Evolutionary conservation across 345 rosid species (phyloP).

Genomic region (Kernera saxatilis): DNA sequence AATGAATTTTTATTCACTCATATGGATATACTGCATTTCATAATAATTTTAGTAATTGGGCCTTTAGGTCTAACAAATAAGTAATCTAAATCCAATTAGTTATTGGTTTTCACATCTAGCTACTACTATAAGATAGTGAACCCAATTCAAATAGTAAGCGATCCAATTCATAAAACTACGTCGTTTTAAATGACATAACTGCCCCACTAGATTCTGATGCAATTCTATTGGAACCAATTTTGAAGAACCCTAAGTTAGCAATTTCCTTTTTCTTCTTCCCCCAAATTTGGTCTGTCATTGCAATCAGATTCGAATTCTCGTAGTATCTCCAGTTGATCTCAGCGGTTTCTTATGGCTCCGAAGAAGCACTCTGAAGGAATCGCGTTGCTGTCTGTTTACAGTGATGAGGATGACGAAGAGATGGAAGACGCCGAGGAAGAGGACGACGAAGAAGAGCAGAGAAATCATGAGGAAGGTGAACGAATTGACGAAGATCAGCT

Average conservation of each 20-base stretch:
- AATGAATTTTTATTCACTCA: not conserved
- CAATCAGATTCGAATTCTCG: not conserved
- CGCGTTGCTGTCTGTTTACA: slow-evolving; percentile 70
- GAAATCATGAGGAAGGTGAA: slow-evolving; percentile 23
- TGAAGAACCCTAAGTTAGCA: slow-evolving; percentile 14
- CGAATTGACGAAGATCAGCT: slow-evolving; percentile 1
- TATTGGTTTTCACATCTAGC: not conserved
- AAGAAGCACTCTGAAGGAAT: slow-evolving; percentile 76
- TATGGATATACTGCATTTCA: not conserved
- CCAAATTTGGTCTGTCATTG: not conserved
- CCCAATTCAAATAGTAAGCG: not conserved
- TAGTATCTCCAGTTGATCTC: not conserved
- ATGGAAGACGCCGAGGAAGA: slow-evolving; percentile 60
- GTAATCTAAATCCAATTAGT: not conserved
- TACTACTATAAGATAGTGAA: not conserved
- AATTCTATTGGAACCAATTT: not conserved
- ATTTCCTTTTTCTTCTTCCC: not conserved
- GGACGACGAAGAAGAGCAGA: slow-evolving; percentile 16
- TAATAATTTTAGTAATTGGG: not conserved
- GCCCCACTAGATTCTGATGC: not conserved
- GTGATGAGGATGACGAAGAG: slow-evolving; percentile 86
- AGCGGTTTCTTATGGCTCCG: slow-evolving; percentile 43
- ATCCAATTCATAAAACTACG: not conserved
- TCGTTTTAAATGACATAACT: not conserved
- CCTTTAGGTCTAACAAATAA: not conserved